Evolutionary conservation across 1,284 basidiomycete species (phyloP).

Genomic region (Ceratobasidium sp.): DNA sequence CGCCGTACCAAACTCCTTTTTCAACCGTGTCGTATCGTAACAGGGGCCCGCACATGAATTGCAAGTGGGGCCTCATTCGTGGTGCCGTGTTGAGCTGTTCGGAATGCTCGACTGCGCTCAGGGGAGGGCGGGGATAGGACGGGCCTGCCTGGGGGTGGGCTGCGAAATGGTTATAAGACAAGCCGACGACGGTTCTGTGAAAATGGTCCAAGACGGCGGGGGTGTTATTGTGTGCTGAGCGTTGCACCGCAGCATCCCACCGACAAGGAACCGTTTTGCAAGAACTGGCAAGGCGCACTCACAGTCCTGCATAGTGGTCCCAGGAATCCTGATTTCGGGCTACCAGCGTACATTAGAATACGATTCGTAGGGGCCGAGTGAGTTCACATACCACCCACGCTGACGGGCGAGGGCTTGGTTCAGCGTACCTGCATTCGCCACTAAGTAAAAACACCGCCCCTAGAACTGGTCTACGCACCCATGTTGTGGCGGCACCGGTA

Average conservation of each 20-base stretch:
- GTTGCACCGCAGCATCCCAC: too few relatives aligned
- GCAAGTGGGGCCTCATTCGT: constrained; percentile 75
- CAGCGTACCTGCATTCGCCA: background rate
- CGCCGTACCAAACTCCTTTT: constrained; percentile 85
- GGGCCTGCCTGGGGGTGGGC: background rate
- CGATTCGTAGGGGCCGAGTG: background rate
- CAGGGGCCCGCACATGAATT: constrained; percentile 74
- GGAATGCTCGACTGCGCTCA: constrained; percentile 75
- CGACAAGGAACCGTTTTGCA: background rate
- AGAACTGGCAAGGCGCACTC: background rate
- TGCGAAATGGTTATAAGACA: background rate
- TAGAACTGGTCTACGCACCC: constrained; percentile 8
- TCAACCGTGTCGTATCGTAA: constrained; percentile 92
- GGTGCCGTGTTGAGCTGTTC: constrained; percentile 64
- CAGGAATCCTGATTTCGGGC: constrained; percentile 32
- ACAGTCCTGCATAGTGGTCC: background rate
- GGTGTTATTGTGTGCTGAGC: too few relatives aligned
- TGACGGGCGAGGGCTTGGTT: constrained; percentile 31
- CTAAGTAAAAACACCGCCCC: background rate
- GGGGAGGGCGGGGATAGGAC: constrained; percentile 43
- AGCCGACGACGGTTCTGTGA: too few relatives aligned
- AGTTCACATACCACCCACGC: constrained; percentile 32
- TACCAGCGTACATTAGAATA: constrained; percentile 7
- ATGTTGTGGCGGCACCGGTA: background rate
- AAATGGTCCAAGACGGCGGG: too few relatives aligned